Conservation (phyloP, 2,329 filamentous ascomycete species). For the Zasmidium citrigriseum region DNA sequence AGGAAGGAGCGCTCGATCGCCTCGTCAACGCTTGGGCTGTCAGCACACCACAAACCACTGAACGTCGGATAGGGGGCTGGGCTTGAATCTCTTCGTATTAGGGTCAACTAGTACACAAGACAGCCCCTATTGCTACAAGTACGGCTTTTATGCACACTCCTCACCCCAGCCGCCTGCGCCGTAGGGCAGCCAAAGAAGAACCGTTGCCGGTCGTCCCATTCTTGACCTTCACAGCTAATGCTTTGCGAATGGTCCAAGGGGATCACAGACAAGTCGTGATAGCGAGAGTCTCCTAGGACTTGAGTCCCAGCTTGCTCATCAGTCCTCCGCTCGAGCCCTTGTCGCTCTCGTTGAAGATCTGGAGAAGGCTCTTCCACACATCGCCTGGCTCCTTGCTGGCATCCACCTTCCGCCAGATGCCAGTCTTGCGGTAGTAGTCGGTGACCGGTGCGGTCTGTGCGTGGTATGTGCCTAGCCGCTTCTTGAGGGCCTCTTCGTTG, state of each 20-base stretch:
- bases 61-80: neutral
- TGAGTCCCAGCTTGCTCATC: constrained; percentile 56
- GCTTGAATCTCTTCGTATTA: constrained; percentile 17
- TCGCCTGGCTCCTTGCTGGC: constrained; percentile 93
- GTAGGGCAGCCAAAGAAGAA: neutral
- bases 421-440: constrained; percentile 93
- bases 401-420: constrained; percentile 95
- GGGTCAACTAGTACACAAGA: constrained; percentile 24
- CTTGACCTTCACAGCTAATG: neutral
- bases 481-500: constrained; percentile 93
- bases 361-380: constrained; percentile 91
- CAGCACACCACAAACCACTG: too few relatives aligned
- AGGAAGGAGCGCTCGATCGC: constrained; percentile 2
- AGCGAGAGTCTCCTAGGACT: constrained; percentile 24
- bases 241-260: neutral
- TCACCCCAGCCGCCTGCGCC: constrained; percentile 4
- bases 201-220: neutral
- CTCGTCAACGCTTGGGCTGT: too few relatives aligned
- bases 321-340: constrained; percentile 46
- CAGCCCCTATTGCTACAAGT: constrained; percentile 27
- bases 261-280: constrained; percentile 13
- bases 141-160: constrained; percentile 24
- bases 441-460: constrained; percentile 90
- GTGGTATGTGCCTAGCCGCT: constrained; percentile 92
- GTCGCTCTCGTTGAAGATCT: constrained; percentile 66